Conservation (phyloP, 1,284 basidiomycete genomes). For the Tilletia walkeri region DNA sequence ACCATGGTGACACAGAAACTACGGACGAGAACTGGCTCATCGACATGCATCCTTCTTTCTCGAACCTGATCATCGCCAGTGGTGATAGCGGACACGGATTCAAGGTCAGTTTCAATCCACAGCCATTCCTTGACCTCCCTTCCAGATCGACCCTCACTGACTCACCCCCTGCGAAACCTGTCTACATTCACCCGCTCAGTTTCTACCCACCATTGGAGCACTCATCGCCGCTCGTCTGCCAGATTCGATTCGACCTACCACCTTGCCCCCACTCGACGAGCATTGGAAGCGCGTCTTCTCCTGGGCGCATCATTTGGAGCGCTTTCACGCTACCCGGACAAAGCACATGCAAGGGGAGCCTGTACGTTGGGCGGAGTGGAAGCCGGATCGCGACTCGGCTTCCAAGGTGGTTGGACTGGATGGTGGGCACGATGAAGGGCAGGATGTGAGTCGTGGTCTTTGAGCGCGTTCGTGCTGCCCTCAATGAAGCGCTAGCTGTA, state of each 20-base stretch:
- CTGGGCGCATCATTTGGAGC: constrained; percentile 29
- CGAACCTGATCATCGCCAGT: constrained; percentile 57
- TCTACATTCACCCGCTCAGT: constrained; percentile 56
- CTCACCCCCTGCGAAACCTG: neutral
- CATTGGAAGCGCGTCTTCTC: constrained; percentile 32
- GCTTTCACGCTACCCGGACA: constrained; percentile 17
- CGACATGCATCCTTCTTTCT: constrained; percentile 57
- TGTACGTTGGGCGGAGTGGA: neutral
- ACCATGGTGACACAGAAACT: constrained; percentile 48
- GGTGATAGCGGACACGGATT: constrained; percentile 60
- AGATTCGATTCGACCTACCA: too few relatives aligned
- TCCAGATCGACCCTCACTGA: neutral
- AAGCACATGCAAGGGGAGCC: neutral
- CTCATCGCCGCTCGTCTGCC: constrained; percentile 69
- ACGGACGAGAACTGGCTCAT: constrained; percentile 60
- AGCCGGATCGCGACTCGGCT: neutral
- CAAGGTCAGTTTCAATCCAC: constrained; percentile 41
- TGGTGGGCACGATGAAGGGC: neutral
- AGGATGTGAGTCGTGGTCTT: neutral
- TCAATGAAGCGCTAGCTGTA: too few relatives aligned
- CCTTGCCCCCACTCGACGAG: constrained; percentile 1
- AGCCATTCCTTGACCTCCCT: neutral
- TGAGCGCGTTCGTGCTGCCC: too few relatives aligned
- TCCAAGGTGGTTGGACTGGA: neutral
- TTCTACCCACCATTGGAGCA: constrained; percentile 76